Percentiles rank a stretch among this genome's conserved stretches.
These are phyloP conservation scores for Cochlearia excelsa DNA, from an alignment of 345 rosid species.

Conservation along the genomic window DNA sequence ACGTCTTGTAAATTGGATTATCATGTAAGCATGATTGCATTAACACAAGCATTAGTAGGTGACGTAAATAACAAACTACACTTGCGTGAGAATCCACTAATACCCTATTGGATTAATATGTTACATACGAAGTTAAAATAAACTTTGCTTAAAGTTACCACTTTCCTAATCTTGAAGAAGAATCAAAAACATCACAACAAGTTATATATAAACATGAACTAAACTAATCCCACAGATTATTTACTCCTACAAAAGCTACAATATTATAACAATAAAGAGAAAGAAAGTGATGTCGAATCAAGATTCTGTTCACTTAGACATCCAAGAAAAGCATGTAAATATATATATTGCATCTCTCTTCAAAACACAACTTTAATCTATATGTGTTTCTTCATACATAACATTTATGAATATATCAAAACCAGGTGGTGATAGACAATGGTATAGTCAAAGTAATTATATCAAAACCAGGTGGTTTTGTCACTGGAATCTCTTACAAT, in stretches of 20 bases:
- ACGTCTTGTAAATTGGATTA: no score
- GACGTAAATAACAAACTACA: no score
- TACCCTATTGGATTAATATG: background rate
- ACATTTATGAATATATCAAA: constrained; percentile 1
- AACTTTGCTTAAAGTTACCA: constrained; percentile 26
- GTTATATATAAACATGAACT: background rate
- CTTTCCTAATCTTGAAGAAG: constrained; percentile 30
- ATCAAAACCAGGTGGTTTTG: constrained; percentile 77
- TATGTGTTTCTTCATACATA: background rate
- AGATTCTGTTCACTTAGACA: constrained; percentile 22
- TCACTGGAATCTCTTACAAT: constrained; percentile 58
- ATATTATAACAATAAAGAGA: constrained; percentile 3
- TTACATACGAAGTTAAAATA: constrained; percentile 14
- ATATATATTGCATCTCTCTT: background rate
- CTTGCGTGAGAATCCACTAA: constrained; percentile 16
- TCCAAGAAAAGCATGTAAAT: constrained; percentile 29
- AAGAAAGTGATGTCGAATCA: constrained; percentile 27
- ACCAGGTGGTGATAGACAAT: constrained; percentile 77
- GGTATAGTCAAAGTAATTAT: constrained; percentile 63
- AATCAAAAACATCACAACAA: constrained; percentile 15
- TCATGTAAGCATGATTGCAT: background rate
- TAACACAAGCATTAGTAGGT: background rate
- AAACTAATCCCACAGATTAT: constrained; percentile 12
- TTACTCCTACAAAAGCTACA: constrained; percentile 23
- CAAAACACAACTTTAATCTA: background rate